Evolutionary conservation across 2,329 filamentous ascomycete genomes (phyloP).

Genomic region (Colletotrichum limetticola): DNA sequence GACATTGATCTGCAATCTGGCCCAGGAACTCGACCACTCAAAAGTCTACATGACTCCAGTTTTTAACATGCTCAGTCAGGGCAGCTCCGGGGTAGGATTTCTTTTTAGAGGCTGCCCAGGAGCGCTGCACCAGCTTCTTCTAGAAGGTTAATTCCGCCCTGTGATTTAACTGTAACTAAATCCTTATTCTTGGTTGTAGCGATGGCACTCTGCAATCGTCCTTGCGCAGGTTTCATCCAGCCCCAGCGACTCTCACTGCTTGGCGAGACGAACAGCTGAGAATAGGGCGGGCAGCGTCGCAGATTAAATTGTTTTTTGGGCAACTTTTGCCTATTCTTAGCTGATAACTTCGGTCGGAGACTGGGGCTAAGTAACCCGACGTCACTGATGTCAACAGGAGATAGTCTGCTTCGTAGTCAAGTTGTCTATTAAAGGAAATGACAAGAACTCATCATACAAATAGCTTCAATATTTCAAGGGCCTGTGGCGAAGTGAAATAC

Average conservation of each 20-base stretch:
- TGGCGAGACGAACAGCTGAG: conserved; percentile 18
- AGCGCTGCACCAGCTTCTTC: conserved; percentile 7
- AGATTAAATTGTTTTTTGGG: conserved; percentile 40
- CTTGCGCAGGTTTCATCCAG: conserved; percentile 8
- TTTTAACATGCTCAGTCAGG: not conserved
- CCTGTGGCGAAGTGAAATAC: too few species aligned
- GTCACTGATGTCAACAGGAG: not conserved
- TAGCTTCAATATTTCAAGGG: not conserved
- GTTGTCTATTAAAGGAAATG: too few species aligned
- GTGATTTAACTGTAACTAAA: not conserved
- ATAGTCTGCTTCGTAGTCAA: too few species aligned
- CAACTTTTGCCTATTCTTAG: conserved; percentile 42
- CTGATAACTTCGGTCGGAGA: not conserved
- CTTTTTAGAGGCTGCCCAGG: not conserved
- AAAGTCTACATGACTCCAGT: not conserved
- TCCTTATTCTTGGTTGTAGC: not conserved
- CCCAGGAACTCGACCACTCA: conserved; percentile 8
- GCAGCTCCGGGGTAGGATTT: not conserved
- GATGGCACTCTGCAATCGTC: conserved; percentile 18
- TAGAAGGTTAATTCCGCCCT: conserved; percentile 33
- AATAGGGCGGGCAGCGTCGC: conserved; percentile 7
- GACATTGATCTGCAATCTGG: conserved; percentile 28
- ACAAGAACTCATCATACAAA: not conserved
- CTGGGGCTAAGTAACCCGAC: not conserved
- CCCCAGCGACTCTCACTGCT: not conserved